A percentile compares a stretch with the other conserved stretches of the same genome.
Conservation (phyloP, 169 alveolate species). For the Miamiensis avidus region DNA sequence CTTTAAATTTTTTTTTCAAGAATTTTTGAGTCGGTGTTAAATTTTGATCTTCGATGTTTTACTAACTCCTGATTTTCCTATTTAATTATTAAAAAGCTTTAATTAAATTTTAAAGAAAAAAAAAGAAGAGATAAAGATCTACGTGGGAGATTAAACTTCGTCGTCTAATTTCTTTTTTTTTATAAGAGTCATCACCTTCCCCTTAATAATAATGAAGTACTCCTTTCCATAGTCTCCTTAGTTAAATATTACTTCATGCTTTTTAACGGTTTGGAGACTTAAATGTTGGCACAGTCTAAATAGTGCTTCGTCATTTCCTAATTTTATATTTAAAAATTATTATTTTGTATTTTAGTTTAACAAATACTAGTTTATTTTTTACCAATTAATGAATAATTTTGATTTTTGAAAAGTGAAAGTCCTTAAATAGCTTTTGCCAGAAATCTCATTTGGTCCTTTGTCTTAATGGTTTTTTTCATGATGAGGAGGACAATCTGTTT, state of each 20-base stretch:
- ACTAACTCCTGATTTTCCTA: background rate
- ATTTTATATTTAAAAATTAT: no score
- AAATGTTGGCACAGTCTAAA: background rate
- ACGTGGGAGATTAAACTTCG: background rate
- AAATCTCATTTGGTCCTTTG: background rate
- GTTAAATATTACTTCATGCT: background rate
- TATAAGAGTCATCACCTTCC: background rate
- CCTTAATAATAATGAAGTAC: background rate
- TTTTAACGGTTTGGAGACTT: background rate
- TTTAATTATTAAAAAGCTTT: no score
- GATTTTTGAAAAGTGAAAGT: background rate
- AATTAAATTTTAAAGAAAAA: no score
- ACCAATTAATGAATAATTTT: background rate
- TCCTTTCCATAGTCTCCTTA: background rate
- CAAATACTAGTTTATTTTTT: background rate
- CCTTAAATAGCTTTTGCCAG: background rate
- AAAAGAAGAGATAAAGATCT: background rate
- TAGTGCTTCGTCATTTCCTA: background rate
- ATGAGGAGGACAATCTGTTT: background rate
- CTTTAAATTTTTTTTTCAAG: background rate
- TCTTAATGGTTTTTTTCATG: background rate
- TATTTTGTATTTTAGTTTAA: no score
- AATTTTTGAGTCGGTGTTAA: background rate
- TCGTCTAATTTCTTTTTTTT: background rate
- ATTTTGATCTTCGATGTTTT: background rate